These are phyloP conservation scores for Rhizoctonia solani DNA, from an alignment of 1,284 basidiomycete genomes.

Conservation along the genomic window DNA sequence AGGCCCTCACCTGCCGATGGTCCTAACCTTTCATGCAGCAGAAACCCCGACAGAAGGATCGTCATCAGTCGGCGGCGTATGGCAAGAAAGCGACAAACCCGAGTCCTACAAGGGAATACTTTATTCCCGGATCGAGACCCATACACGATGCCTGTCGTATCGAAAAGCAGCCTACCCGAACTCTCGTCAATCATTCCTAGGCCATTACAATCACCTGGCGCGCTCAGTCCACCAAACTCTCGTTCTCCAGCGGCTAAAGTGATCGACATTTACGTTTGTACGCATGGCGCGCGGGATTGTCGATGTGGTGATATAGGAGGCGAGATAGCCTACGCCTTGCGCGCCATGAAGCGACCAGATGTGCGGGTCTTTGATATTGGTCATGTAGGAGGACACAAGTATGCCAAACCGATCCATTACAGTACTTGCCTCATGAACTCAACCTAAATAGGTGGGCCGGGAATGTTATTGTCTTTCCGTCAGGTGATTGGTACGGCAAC, in stretches of 20 bases:
- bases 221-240: background rate
- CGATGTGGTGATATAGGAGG: slow-evolving; percentile 71
- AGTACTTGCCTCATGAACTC: slow-evolving; percentile 28
- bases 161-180: slow-evolving; percentile 20
- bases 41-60: too few relatives aligned
- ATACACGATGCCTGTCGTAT: slow-evolving; percentile 18
- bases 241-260: background rate
- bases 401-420: slow-evolving; percentile 43
- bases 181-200: slow-evolving; percentile 17
- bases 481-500: slow-evolving; percentile 76
- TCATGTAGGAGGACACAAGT: slow-evolving; percentile 87
- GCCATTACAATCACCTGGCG: slow-evolving; percentile 3
- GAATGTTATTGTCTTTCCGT: slow-evolving; percentile 74
- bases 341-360: slow-evolving; percentile 40
- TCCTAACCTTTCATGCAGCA: too few relatives aligned
- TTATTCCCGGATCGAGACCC: slow-evolving; percentile 14
- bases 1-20: too few relatives aligned
- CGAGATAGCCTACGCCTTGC: slow-evolving; percentile 44
- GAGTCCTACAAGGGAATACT: slow-evolving; percentile 10
- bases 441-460: slow-evolving; percentile 65
- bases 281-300: slow-evolving; percentile 71
- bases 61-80: background rate
- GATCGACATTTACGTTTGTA: slow-evolving; percentile 66
- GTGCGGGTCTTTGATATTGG: slow-evolving; percentile 64
- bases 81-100: slow-evolving; percentile 16